These are phyloP conservation scores for Rhodamnia argentea DNA, from an alignment of 345 rosid species.

Conservation along the genomic window DNA sequence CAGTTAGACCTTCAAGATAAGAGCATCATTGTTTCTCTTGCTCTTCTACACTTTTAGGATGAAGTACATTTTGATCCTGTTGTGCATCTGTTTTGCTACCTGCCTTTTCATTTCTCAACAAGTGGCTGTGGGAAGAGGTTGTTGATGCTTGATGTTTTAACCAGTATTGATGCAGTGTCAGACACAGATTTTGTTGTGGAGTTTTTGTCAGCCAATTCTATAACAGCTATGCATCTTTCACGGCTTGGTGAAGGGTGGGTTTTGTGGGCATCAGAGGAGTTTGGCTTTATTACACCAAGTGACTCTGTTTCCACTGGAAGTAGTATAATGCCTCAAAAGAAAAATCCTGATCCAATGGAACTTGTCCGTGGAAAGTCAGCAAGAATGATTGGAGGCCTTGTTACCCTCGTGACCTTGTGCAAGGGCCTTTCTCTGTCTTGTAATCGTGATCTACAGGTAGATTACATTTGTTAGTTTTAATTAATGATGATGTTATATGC, in stretches of 20 bases:
- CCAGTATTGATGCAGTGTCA: slow-evolving; percentile 87
- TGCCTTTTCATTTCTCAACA: background rate
- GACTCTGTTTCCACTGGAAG: slow-evolving; percentile 96
- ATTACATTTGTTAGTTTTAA: background rate
- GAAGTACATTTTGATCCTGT: background rate
- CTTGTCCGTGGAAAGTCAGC: slow-evolving; percentile 97
- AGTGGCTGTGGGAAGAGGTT: background rate
- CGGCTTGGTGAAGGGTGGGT: slow-evolving; percentile 99
- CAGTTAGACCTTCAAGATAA: background rate
- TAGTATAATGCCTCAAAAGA: slow-evolving; percentile 99
- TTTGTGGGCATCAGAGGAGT: slow-evolving; percentile 97
- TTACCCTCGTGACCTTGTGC: slow-evolving; percentile 74
- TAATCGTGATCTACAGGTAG: slow-evolving; percentile 86
- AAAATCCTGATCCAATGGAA: slow-evolving; percentile 99
- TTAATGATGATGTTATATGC: background rate
- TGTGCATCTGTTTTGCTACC: background rate
- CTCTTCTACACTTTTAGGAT: background rate
- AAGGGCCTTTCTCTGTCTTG: slow-evolving; percentile 96
- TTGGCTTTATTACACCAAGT: slow-evolving; percentile 83
- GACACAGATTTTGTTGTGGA: slow-evolving; percentile 88
- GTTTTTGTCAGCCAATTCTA: slow-evolving; percentile 69
- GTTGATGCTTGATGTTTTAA: background rate
- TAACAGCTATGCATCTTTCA: slow-evolving; percentile 75
- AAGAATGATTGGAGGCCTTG: slow-evolving; percentile 70
- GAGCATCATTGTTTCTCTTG: background rate